Base-by-base conservation (phyloP, 2,329 filamentous ascomycete species). In the Corynespora cassiicola region DNA sequence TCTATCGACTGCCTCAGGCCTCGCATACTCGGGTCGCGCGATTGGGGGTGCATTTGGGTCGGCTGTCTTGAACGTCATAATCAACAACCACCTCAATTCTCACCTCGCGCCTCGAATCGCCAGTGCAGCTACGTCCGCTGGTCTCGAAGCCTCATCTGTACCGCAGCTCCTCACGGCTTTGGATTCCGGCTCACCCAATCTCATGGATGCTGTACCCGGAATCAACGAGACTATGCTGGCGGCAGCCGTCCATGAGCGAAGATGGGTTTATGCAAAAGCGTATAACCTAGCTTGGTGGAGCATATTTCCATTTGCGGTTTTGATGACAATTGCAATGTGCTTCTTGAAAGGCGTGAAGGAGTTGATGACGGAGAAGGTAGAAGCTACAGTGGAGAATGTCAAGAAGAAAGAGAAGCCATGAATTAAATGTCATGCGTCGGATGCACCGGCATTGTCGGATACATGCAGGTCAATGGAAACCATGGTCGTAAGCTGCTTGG, bases 311-410 rank as follows among this genome's bases (percentile, higher is more conserved):
- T 43, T 43, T n/a, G 25, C 23, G 7, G 40, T 43, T 10, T 23
- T 43, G 12, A 24, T 21, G 18, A 35, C 34, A 23, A 28, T 39
- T 15, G 24, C 35, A 6, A 19, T 39, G 20, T 26, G 12, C 18
- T 44, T 30, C 29, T 36, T 44, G 26, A 39, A 20, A 24, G 41
- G 41, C 4, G 53, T 63, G 8, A 54, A 50, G 21, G 44, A 58
- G 7, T 25, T 63, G 8, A 63, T 63, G 58, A 63, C 58, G 2
- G 59, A 63, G 39, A 53, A 50, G 36, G 59, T 66, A 1, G 61
- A 66, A 18, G 62, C 61, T 21, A 63, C 55, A 7, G 58, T 66
- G n/a, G n/a, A n/a, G n/a, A n/a, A n/a, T n/a, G n/a, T n/a, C n/a
- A n/a, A n/a, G n/a, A n/a, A n/a, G n/a, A n/a, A n/a, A n/a, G n/a